Conservation (phyloP, 495 filamentous ascomycete species). For the Tuber aestivum region DNA sequence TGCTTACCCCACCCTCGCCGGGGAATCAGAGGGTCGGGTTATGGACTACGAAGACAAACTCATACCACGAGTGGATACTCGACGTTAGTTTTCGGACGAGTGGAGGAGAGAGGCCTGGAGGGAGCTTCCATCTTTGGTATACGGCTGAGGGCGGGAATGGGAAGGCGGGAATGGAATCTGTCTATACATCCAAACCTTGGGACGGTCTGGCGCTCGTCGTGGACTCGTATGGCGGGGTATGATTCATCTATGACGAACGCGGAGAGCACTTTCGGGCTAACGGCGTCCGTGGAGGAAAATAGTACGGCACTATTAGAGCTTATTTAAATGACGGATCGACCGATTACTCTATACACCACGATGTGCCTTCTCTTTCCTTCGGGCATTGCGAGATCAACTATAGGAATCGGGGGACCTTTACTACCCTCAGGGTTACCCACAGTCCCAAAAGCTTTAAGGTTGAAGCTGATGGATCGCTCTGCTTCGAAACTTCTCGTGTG, state of each 20-base stretch:
- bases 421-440: constrained; percentile 65
- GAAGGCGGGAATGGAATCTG: constrained; percentile 30
- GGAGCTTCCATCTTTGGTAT: constrained; percentile 93
- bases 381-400: constrained; percentile 88
- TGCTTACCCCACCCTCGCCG: constrained; percentile 82
- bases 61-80: constrained; percentile 64
- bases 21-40: constrained; percentile 77
- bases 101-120: constrained; percentile 76
- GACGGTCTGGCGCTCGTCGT: constrained; percentile 83
- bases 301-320: constrained; percentile 75
- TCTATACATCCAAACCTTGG: constrained; percentile 39
- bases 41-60: constrained; percentile 65
- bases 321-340: constrained; percentile 88
- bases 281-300: constrained; percentile 25
- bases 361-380: constrained; percentile 80
- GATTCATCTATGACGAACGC: constrained; percentile 7
- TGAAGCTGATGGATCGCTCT: constrained; percentile 70
- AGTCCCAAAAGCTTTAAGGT: constrained; percentile 61
- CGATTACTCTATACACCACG: constrained; percentile 72
- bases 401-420: constrained; percentile 81
- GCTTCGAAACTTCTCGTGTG: constrained; percentile 60
- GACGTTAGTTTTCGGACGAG: constrained; percentile 83
- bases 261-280: neutral
- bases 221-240: constrained; percentile 73
- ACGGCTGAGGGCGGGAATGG: constrained; percentile 47